These are phyloP conservation scores for Huntiella savannae DNA, from an alignment of 2,329 filamentous ascomycete genomes.

Conservation along the genomic window DNA sequence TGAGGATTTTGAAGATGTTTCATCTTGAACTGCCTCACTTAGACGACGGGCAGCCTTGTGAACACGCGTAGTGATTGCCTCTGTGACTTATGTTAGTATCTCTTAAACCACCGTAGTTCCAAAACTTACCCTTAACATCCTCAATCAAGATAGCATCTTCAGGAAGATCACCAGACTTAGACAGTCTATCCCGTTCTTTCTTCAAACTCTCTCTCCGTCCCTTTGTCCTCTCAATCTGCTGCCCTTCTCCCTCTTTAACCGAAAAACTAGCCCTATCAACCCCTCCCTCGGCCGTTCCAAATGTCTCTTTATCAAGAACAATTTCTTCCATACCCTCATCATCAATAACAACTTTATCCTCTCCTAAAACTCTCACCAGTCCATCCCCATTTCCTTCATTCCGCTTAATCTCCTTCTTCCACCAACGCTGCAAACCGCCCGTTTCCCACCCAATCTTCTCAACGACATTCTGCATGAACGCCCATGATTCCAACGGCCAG, in stretches of 20 bases:
- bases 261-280: background rate
- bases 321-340: conserved; percentile 10
- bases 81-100: background rate
- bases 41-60: background rate
- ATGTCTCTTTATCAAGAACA: conserved; percentile 5
- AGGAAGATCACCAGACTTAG: conserved; percentile 1
- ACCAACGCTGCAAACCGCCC: conserved; percentile 4
- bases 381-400: conserved; percentile 2
- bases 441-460: conserved; percentile 10
- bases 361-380: conserved; percentile 2
- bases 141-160: conserved; percentile 2
- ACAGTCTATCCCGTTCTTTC: conserved; percentile 2
- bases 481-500: conserved; percentile 9
- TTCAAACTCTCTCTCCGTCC: conserved; percentile 1
- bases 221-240: conserved; percentile 5
- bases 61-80: conserved; percentile 5
- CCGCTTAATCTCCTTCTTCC: conserved; percentile 5
- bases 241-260: conserved; percentile 5
- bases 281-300: conserved; percentile 8
- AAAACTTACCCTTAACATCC: conserved; percentile 8
- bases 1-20: background rate
- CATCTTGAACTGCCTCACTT: conserved; percentile 3
- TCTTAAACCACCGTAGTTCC: no score
- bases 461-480: conserved; percentile 5
- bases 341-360: conserved; percentile 2